Evolutionary conservation across 176 grass and related monocot genomes (phyloP), one percentile per base, ranked within the genome.

Genomic region (Triticum turgidum): DNA sequence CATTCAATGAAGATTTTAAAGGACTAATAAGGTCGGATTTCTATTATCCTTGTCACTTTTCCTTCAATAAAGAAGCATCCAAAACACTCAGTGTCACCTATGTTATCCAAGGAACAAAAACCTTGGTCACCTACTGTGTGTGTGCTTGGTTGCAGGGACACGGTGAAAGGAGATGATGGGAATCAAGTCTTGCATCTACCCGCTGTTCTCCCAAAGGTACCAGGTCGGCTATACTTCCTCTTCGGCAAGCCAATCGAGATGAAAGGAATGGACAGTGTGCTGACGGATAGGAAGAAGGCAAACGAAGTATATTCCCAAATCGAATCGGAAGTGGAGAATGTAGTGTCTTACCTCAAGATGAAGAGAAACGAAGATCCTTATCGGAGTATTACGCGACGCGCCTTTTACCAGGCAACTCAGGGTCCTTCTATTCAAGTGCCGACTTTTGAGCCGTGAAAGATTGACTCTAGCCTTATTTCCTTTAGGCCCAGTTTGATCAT

Each of bases 291-390:
- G 82, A 71, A 87, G 52, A 90, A 82, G 0, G 86, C 89, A 73
- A 93, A 87, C 41, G 58, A 59, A 9, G 34, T 93, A 22, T 98
- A 98, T 67, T 14, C 76, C 30, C 61, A 66, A 5, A 86, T 95
- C 42, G 93, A 92, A 79, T 93, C 87, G 54, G 91, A 98, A 65
- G 86, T 98, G 72, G 91, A 93, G 84, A 80, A 78, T 38, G 69
- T 87, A 56, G 76, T 95, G 63, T 83, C 87, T 70, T 98, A 98
- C 89, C 74, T 98, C 80, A 92, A 87, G 86, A 87, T 30, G 68
- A 98, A 98, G 73, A 95, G 95, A 82, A 89, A 90, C 80, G 89
- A 95, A 74, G 95, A 98, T 72, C 88, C 93, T 65, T 95, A 98
- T 72, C 91, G 95, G 81, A 93, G 83, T 76, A 83, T 98, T 59